These are phyloP conservation scores for Fusarium graminum DNA, from an alignment of 2,329 filamentous ascomycete species.

Conservation along the genomic window DNA sequence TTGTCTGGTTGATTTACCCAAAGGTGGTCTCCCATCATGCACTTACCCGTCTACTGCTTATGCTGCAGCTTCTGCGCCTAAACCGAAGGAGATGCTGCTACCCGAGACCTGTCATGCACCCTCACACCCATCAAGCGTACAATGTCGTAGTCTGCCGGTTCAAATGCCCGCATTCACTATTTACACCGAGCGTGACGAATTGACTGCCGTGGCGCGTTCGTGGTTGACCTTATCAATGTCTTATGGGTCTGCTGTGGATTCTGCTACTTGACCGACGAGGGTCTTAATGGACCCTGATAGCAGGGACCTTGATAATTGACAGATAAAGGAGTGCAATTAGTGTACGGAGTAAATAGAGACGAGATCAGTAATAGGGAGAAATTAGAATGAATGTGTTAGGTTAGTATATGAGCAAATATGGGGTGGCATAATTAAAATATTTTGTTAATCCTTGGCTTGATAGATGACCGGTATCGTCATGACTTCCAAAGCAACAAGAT, in stretches of 20 bases:
- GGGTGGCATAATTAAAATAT: neutral
- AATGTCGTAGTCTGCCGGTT: conserved; percentile 5
- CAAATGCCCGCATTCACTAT: conserved; percentile 21
- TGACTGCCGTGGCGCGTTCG: conserved; percentile 10
- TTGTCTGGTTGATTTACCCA: conserved; percentile 13
- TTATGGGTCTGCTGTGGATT: conserved; percentile 19
- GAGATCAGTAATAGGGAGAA: neutral
- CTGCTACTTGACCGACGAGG: conserved; percentile 3
- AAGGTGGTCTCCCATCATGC: conserved; percentile 13
- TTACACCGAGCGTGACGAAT: conserved; percentile 20
- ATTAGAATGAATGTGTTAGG: neutral
- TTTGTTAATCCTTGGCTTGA: neutral
- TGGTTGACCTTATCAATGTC: neutral
- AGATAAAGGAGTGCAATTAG: neutral
- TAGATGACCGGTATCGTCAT: neutral
- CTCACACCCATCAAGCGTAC: conserved; percentile 31
- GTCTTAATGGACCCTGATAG: conserved; percentile 13
- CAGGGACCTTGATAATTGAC: conserved; percentile 10
- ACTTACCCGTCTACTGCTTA: conserved; percentile 19
- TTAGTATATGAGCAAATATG: neutral
- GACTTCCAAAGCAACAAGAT: neutral
- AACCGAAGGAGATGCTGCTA: conserved; percentile 20
- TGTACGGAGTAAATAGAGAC: neutral
- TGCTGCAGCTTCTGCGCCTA: conserved; percentile 4
- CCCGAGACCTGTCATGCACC: conserved; percentile 32